Base-by-base conservation (phyloP, 164 flowering plant species). In the Sedum album region DNA sequence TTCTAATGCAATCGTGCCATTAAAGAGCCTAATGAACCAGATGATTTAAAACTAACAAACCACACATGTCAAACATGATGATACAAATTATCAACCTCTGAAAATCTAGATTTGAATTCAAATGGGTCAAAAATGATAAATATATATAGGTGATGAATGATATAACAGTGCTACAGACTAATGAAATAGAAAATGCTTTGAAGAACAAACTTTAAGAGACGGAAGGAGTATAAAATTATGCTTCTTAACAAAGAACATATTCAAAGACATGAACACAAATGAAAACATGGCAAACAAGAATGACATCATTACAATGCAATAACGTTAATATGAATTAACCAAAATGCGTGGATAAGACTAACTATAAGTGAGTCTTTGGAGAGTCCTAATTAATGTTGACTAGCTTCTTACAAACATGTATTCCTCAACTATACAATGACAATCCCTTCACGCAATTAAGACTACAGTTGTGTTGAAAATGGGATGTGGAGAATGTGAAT, bases 191-290 rank as follows among this genome's bases (percentile, higher is more conserved):
- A n/a, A n/a, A n/a, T n/a, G n/a, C n/a, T n/a, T n/a, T n/a, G n/a
- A n/a, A n/a, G n/a, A n/a, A n/a, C n/a, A n/a, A n/a, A n/a, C n/a
- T n/a, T n/a, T n/a, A n/a, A n/a, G n/a, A n/a, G n/a, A n/a, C n/a
- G n/a, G n/a, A n/a, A n/a, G n/a, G n/a, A n/a, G n/a, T n/a, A n/a
- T n/a, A n/a, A n/a, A n/a, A n/a, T n/a, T n/a, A n/a, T n/a, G n/a
- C n/a, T n/a, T n/a, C n/a, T n/a, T n/a, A n/a, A n/a, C 60, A 55
- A 55, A 55, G 21, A 51, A 25, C 57, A 25, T 51, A 51, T n/a
- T 51, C 4, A 21, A 51, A 21, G 2, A 38, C 9, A 38, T 38
- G 41, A 38, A 23, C 21, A 49, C 3, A 2, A 18, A 18, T 15
- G 21, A 21, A 23, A 53, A 53, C 21, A 49, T 49, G 30, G 60